Base-by-base conservation (phyloP, 2,329 filamentous ascomycete species). In the Akanthomyces uredinophilus region DNA sequence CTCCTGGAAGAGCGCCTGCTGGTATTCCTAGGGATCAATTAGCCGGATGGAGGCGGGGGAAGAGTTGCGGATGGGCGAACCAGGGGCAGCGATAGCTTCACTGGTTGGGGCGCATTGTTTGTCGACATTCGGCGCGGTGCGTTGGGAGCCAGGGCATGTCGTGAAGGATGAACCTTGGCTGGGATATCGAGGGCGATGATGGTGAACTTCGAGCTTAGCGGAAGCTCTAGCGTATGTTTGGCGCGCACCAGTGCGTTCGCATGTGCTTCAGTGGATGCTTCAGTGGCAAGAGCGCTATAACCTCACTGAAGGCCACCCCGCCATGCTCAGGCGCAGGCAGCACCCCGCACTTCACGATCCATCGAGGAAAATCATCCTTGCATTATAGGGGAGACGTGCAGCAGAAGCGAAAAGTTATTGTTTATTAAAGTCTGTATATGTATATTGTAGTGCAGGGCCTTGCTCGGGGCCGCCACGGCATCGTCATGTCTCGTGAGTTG, bases 1-100 rank as follows among this genome's bases (percentile, higher is more conserved):
- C 77, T 95, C 90, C 74, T 90, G 91, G 79, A 98, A 98, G 70
- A 98, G 86, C 71, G 91, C 89, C 79, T 98, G 93, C 79, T 99
- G 95, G 75, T 96, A 99, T 81, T 92, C 82, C 87, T 89, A 61
- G 46, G 27, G n/a, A 57, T 44, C 51, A 22, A 59, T 67, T 61
- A 71, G 69, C 44, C 7, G 2, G 24, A 43, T 47, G 37, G 29
- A 49, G 27, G 50, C 53, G 32, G 16, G n/a, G 37, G 44, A 22
- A 35, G 41, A 29, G 32, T 32, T 47, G 20, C n/a, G 8, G 20
- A 37, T 49, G 13, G n/a, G 46, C 67, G 52, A 66, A 76, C 75
- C 63, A 77, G 69, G 66, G 90, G 90, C 65, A 94, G 82, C 65
- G 90, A 93, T 66, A 94, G 84, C 80, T 92, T 92, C 78, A 94